A percentile compares a stretch with the other conserved stretches of the same genome.
Evolutionary conservation across 2,329 filamentous ascomycete genomes (phyloP).

Genomic region (Fonsecaea multimorphosa): DNA sequence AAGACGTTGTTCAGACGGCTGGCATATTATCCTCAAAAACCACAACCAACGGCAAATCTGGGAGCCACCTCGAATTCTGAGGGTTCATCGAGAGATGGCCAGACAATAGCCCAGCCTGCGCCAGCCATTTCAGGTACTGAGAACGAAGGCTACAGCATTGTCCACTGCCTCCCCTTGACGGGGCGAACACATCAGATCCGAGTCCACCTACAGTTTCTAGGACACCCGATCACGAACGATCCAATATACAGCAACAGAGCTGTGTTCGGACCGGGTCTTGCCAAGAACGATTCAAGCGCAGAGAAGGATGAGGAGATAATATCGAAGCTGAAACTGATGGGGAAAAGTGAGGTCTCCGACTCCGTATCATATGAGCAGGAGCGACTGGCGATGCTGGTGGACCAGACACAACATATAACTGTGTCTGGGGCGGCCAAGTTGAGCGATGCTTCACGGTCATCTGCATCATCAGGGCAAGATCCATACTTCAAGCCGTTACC

Average conservation of each 20-base stretch:
- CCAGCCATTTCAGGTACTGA: conserved; percentile 50
- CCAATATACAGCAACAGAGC: conserved; percentile 95
- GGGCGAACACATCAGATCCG: conserved; percentile 93
- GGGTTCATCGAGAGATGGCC: not conserved
- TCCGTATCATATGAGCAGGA: conserved; percentile 79
- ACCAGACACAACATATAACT: conserved; percentile 40
- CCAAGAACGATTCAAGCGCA: conserved; percentile 67
- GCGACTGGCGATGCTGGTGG: conserved; percentile 29
- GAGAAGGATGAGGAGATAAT: conserved; percentile 91
- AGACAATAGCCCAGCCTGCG: conserved; percentile 41
- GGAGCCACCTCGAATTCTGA: not conserved
- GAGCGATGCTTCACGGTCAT: conserved; percentile 10
- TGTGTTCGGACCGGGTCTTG: conserved; percentile 85
- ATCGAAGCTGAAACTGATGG: conserved; percentile 82
- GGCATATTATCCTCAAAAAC: conserved; percentile 76
- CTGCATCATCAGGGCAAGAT: not conserved
- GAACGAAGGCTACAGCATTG: conserved; percentile 83
- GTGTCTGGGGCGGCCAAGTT: conserved; percentile 33
- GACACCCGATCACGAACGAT: conserved; percentile 95
- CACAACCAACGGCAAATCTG: conserved; percentile 39
- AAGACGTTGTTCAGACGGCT: conserved; percentile 89
- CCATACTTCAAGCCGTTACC: conserved; percentile 32
- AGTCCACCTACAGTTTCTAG: conserved; percentile 92
- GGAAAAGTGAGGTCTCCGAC: conserved; percentile 89
- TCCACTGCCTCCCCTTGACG: conserved; percentile 90